Base-by-base conservation (phyloP, 164 flowering plant genomes). In the Stephania yunnanensis region DNA sequence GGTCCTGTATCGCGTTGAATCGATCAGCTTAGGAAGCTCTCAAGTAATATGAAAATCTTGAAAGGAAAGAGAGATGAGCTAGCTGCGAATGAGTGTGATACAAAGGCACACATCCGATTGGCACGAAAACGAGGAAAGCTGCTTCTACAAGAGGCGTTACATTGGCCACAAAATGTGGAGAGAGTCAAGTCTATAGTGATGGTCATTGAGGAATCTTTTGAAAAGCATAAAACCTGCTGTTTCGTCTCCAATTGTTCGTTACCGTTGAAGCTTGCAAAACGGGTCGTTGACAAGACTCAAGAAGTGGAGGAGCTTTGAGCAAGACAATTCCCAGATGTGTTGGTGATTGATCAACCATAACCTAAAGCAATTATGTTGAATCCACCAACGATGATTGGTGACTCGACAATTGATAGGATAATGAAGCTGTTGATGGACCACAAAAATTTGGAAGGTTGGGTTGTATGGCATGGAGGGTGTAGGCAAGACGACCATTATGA, bases 401-500 rank as follows among this genome's bases (percentile, higher is more conserved):
- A 65, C 20, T 6, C 19, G 68, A 25, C 76, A 61, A 19, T 9
- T 65, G 7, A 69, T 71, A 58, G 6, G 46, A 69, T 73, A 15
- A 53, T 71, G 79, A 46, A 77, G 19, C 65, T n/a, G 2, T 22
- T 77, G 53, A 29, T 73, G 73, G 17, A 53, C 12, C 53, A 25
- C 19, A 1, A 20, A 68, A 12, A 30, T 77, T 7, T 6, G 52
- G 15, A 77, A 22, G 46, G 73, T 77, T 19, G 79, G 79, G 12
- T 31, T 77, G 7, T 68, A 73, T 53, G 79, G 79, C 1, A 77
- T 77, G 79, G 73, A 75, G 29, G 79, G 79, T 0, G 61, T 77
- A 8, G 79, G 79, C 2, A 77, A 77, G 45, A 77, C 79, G 1
- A 73, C 79, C 61, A 73, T 77, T 31, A 73, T 73, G 73, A 77